These are phyloP conservation scores for Lasiodiplodia citricola DNA, from an alignment of 2,329 filamentous ascomycete species.

Conservation along the genomic window DNA sequence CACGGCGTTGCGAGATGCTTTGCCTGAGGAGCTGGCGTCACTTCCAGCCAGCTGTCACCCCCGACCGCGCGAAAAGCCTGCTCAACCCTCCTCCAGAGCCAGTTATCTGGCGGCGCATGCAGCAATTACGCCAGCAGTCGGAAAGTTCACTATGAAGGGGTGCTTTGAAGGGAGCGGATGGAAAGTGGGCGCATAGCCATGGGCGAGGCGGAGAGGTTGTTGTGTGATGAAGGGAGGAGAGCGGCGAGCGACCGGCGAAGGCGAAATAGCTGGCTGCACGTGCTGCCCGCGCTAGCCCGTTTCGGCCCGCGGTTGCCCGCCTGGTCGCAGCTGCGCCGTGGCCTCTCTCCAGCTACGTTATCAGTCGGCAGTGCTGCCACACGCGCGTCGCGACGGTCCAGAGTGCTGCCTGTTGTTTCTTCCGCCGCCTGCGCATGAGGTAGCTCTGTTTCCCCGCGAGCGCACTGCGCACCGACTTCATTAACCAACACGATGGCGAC, in stretches of 20 bases:
- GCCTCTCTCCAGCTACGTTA: constrained; percentile 15
- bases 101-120: constrained; percentile 28
- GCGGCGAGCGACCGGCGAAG: constrained; percentile 29
- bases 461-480: constrained; percentile 31
- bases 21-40: constrained; percentile 25
- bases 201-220: constrained; percentile 29
- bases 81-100: constrained; percentile 25
- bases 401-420: neutral
- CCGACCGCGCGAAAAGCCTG: constrained; percentile 26
- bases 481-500: constrained; percentile 54
- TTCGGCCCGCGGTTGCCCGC: constrained; percentile 4
- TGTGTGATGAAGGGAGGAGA: constrained; percentile 29
- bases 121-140: constrained; percentile 24
- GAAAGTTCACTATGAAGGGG: constrained; percentile 27
- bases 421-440: constrained; percentile 26
- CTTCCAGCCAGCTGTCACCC: constrained; percentile 23
- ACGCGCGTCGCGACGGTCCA: constrained; percentile 10
- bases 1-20: constrained; percentile 26
- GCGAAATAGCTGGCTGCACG: constrained; percentile 25
- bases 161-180: constrained; percentile 36
- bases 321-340: constrained; percentile 18
- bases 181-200: constrained; percentile 30
- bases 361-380: constrained; percentile 2
- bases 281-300: constrained; percentile 19
- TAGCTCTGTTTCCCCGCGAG: constrained; percentile 32